These are phyloP conservation scores for Leccinum incarnatum DNA, from an alignment of 768 basidiomycete species.

Conservation along the genomic window DNA sequence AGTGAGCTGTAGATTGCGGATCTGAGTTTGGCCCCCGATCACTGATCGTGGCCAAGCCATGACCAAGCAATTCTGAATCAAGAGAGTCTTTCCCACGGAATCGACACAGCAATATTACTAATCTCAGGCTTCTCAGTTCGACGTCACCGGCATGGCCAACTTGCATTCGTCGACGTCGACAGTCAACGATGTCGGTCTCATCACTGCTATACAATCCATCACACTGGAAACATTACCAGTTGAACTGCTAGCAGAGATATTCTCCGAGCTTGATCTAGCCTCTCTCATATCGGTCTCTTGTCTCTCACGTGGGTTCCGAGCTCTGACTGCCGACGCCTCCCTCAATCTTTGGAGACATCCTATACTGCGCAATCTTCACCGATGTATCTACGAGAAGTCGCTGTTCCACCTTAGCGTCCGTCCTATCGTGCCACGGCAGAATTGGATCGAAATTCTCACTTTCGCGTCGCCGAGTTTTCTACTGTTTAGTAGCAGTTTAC, in stretches of 20 bases:
- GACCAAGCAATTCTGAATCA: not conserved
- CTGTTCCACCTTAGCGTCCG: slow-evolving; percentile 63
- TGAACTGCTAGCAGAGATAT: slow-evolving; percentile 70
- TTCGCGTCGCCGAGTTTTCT: slow-evolving; percentile 60
- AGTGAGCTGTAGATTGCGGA: not conserved
- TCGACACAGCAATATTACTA: not conserved
- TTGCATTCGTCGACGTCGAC: not conserved
- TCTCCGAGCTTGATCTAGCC: slow-evolving; percentile 63
- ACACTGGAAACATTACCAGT: slow-evolving; percentile 60
- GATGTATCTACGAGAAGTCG: slow-evolving; percentile 44
- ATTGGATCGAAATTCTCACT: slow-evolving; percentile 77
- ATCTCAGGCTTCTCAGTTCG: not conserved
- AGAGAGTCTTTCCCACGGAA: not conserved
- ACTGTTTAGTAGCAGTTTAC: slow-evolving; percentile 64
- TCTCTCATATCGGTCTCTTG: slow-evolving; percentile 58
- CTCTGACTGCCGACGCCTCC: slow-evolving; percentile 57
- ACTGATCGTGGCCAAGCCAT: not conserved
- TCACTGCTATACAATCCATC: not conserved
- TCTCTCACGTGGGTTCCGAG: slow-evolving; percentile 56
- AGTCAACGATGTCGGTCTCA: not conserved
- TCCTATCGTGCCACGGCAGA: slow-evolving; percentile 64
- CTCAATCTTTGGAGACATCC: slow-evolving; percentile 77
- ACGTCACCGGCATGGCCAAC: not conserved
- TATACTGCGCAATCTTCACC: slow-evolving; percentile 56
- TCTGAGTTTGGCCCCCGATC: not conserved